Evolutionary conservation across 2,329 filamentous ascomycete genomes (phyloP).

Genomic region (Fusarium sublunatum): DNA sequence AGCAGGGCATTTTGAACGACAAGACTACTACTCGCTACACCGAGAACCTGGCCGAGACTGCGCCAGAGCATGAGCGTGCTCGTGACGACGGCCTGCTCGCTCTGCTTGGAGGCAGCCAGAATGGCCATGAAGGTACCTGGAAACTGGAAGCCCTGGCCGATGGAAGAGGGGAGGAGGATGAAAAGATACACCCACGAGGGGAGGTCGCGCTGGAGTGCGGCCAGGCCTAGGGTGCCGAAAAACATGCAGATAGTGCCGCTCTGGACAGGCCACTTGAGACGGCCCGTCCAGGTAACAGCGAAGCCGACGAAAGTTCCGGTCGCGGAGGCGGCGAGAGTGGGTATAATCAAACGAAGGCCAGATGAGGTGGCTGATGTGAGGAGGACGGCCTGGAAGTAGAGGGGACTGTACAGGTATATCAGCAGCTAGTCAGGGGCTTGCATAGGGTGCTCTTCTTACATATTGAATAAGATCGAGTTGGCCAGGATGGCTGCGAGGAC

Average conservation of each 20-base stretch:
- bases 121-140: constrained; percentile 72
- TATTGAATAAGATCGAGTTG: constrained; percentile 70
- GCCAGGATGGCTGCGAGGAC: constrained; percentile 62
- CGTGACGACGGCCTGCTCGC: constrained; percentile 75
- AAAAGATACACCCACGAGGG: constrained; percentile 65
- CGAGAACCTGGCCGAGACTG: constrained; percentile 76
- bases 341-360: constrained; percentile 76
- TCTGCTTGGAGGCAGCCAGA: constrained; percentile 67
- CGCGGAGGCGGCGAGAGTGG: constrained; percentile 66
- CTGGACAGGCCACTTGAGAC: constrained; percentile 69
- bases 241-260: constrained; percentile 62
- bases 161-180: constrained; percentile 65
- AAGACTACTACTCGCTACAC: constrained; percentile 77
- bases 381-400: constrained; percentile 82
- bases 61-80: constrained; percentile 78
- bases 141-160: constrained; percentile 73
- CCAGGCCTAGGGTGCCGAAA: constrained; percentile 62
- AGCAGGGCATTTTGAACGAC: constrained; percentile 78
- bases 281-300: constrained; percentile 68
- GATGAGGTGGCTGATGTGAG: constrained; percentile 75
- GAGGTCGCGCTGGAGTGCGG: constrained; percentile 62
- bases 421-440: neutral
- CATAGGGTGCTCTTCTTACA: constrained; percentile 51
- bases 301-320: constrained; percentile 70
- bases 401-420: constrained; percentile 59